A percentile compares a stretch with the other conserved stretches of the same genome.
Evolutionary conservation across 208 protist species (phyloP).

Genomic region (Leishmania braziliensis): DNA sequence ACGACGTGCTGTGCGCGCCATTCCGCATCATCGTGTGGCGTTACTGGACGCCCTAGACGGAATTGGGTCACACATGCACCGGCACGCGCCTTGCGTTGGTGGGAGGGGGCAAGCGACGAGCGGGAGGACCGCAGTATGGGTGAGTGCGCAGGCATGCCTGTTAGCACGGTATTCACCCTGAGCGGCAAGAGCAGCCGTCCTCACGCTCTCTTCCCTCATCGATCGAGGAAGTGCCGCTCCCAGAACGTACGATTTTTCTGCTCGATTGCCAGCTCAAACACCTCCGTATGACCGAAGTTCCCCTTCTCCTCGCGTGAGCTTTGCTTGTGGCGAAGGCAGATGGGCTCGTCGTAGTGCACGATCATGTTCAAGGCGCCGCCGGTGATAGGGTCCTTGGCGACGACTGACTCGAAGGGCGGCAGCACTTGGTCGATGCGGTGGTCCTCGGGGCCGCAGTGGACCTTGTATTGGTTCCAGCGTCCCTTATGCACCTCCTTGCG

Average conservation of each 20-base stretch:
- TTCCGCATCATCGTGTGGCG: not conserved
- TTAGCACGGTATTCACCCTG: not conserved
- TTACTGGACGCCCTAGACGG: not conserved
- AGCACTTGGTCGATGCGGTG: constrained; percentile 61
- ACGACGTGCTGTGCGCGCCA: no score
- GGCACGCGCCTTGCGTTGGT: not conserved
- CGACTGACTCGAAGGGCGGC: constrained; percentile 59
- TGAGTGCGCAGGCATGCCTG: not conserved
- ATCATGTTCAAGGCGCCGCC: constrained; percentile 30
- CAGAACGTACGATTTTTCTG: constrained; percentile 54
- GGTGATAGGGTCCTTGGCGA: constrained; percentile 31
- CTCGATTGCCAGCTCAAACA: constrained; percentile 77
- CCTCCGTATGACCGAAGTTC: constrained; percentile 62
- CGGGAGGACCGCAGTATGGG: not conserved
- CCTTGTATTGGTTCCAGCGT: constrained; percentile 67
- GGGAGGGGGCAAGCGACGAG: not conserved
- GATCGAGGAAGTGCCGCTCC: constrained; percentile 79
- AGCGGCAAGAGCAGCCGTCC: not conserved
- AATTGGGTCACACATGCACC: not conserved
- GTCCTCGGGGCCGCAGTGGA: constrained; percentile 66
- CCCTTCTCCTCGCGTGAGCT: constrained; percentile 60
- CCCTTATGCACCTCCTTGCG: constrained; percentile 46
- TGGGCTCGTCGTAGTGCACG: constrained; percentile 70
- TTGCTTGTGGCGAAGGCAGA: constrained; percentile 72
- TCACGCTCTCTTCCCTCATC: constrained; percentile 26